Conservation (phyloP, 2,329 filamentous ascomycete genomes). For the Fusarium lyarnte region DNA sequence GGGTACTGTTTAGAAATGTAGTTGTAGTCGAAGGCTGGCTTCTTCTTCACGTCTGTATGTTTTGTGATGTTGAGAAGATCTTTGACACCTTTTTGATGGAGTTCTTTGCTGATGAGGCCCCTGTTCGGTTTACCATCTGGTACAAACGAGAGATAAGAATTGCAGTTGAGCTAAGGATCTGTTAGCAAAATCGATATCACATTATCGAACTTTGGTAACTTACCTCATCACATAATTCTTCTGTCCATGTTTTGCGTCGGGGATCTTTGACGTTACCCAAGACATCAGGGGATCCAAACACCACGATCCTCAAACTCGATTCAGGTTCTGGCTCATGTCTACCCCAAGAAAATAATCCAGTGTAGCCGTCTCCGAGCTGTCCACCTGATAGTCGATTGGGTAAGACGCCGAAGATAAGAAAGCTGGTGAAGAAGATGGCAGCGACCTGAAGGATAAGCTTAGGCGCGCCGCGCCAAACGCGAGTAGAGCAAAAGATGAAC, state of each 20-base stretch:
- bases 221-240: slow-evolving; percentile 60
- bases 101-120: slow-evolving; percentile 61
- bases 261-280: slow-evolving; percentile 52
- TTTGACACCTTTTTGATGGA: slow-evolving; percentile 57
- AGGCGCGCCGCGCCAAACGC: slow-evolving; percentile 51
- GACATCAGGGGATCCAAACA: slow-evolving; percentile 61
- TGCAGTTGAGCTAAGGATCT: slow-evolving; percentile 55
- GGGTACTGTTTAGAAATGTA: slow-evolving; percentile 57
- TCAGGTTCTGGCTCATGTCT: slow-evolving; percentile 36
- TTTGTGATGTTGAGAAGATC: slow-evolving; percentile 50
- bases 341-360: slow-evolving; percentile 35
- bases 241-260: slow-evolving; percentile 54
- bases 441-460: slow-evolving; percentile 44
- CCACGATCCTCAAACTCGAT: slow-evolving; percentile 57
- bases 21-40: slow-evolving; percentile 55
- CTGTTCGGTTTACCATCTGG: slow-evolving; percentile 58
- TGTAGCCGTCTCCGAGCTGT: slow-evolving; percentile 37
- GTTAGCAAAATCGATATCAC: slow-evolving; percentile 1
- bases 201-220: neutral
- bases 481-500: slow-evolving; percentile 53
- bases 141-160: slow-evolving; percentile 57
- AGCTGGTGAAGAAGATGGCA: slow-evolving; percentile 40
- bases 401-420: slow-evolving; percentile 43
- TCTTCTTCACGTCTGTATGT: slow-evolving; percentile 44
- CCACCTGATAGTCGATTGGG: slow-evolving; percentile 37